Evolutionary conservation across 805 yeast genomes (phyloP), one percentile per base, ranked within the genome.

Genomic region (Yamadazyma scolyti): DNA sequence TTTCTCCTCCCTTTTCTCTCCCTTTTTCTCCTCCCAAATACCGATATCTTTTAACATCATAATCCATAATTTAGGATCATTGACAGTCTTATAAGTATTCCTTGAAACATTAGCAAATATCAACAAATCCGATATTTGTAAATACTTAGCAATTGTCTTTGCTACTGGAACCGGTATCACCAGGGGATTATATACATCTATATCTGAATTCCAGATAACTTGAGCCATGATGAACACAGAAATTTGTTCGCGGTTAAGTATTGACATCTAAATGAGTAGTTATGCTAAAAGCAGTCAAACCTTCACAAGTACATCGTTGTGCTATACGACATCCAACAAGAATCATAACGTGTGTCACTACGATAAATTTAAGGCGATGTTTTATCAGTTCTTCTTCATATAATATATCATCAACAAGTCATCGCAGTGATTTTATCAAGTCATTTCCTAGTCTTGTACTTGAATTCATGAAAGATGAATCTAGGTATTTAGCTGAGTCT

Each of bases 201-300:
- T 65, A 46, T 65, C 72, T 12, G 65, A 42, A 44, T 65, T 65
- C 72, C 72, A 65, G 35, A 65, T 51, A 32, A 65, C 70, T 37
- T 60, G 67, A 10, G 72, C 62, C 72, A 65, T 65, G 9, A 23
- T 11, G n/a, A n/a, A n/a, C n/a, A n/a, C n/a, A n/a, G n/a, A n/a
- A n/a, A 9, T 10, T 20, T 10, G 9, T 10, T 10, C 21, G 21
- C 9, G 21, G 21, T 20, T 20, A 10, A 20, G 21, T 9, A 20
- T 9, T 9, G 9, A 20, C 21, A 8, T 19, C 19, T 20, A 16
- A 28, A 35, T 28, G 33, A 30, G 35, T 20, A 13, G 16, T 17
- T 7, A 35, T 31, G 39, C 16, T 35, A 13, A 35, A 11, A 16
- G 2, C 9, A n/a, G n/a, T n/a, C n/a, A n/a, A n/a, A n/a, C n/a